Evolutionary conservation across 1,139 yeast species (phyloP).

Genomic region (Taphrina pruni): DNA sequence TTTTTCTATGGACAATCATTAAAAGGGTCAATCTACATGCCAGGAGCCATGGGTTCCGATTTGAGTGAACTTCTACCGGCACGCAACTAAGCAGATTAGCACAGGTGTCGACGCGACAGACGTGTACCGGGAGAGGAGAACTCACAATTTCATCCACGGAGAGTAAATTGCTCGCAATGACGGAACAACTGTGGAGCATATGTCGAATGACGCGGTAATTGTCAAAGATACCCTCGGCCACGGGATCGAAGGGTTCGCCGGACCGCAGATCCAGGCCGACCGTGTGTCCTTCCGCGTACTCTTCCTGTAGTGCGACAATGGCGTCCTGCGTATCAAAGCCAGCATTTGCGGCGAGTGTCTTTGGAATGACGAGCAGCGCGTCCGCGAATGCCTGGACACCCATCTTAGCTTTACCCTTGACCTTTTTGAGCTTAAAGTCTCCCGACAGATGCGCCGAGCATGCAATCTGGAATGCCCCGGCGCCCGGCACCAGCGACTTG

Average conservation of each 20-base stretch:
- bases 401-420: constrained; percentile 85
- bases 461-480: constrained; percentile 91
- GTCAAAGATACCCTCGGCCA: constrained; percentile 95
- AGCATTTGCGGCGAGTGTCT: constrained; percentile 88
- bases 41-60: constrained; percentile 20
- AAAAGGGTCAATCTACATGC: constrained; percentile 12
- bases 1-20: background rate
- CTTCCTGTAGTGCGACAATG: constrained; percentile 87
- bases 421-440: constrained; percentile 56
- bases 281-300: constrained; percentile 75
- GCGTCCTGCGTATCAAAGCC: constrained; percentile 94
- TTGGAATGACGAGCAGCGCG: constrained; percentile 87
- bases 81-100: constrained; percentile 18
- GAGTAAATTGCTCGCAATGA: constrained; percentile 88
- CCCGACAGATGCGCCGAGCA: constrained; percentile 70
- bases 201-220: constrained; percentile 91
- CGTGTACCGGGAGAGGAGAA: too few relatives aligned
- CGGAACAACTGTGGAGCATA: constrained; percentile 89
- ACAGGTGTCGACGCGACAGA: too few relatives aligned
- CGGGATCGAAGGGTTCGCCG: constrained; percentile 96
- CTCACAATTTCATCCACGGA: constrained; percentile 87
- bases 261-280: constrained; percentile 90
- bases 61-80: constrained; percentile 34
- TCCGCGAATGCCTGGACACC: constrained; percentile 95
- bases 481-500: constrained; percentile 88